Conservation (phyloP, 192 early-diverging fungal species). For the Linnemannia exigua region DNA sequence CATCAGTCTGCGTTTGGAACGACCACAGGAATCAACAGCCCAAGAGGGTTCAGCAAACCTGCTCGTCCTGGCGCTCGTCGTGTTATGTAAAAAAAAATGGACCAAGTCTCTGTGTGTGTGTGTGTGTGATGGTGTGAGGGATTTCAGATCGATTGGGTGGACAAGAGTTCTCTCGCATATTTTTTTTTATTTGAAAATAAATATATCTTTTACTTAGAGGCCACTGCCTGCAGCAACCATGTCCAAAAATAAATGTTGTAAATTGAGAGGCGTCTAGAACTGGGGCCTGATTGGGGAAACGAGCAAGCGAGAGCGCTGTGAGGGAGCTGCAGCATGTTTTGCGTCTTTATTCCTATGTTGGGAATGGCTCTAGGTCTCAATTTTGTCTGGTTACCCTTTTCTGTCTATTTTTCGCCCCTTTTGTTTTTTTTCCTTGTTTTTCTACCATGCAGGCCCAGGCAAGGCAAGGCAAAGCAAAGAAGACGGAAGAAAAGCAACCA, state of each 20-base stretch:
- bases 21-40: slow-evolving; percentile 8
- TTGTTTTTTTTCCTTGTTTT: background rate
- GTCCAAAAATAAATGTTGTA: too few species aligned
- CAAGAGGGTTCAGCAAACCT: slow-evolving; percentile 43
- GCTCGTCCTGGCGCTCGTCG: slow-evolving; percentile 50
- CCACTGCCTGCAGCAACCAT: too few species aligned
- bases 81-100: slow-evolving; percentile 33
- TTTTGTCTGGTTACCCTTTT: background rate
- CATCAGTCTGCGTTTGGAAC: background rate
- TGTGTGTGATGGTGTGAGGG: too few species aligned
- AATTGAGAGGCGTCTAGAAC: too few species aligned
- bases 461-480: background rate
- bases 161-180: too few species aligned
- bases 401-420: background rate
- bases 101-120: too few species aligned
- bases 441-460: background rate
- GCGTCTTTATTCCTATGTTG: background rate
- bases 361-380: background rate
- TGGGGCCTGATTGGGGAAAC: too few species aligned
- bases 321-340: background rate
- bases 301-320: background rate
- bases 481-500: background rate
- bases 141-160: too few species aligned
- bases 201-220: too few species aligned
- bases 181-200: too few species aligned